Evolutionary conservation across 2,329 filamentous ascomycete species (phyloP), one percentile per base, ranked within the genome.

Genomic region (Microascus cirrosus): DNA sequence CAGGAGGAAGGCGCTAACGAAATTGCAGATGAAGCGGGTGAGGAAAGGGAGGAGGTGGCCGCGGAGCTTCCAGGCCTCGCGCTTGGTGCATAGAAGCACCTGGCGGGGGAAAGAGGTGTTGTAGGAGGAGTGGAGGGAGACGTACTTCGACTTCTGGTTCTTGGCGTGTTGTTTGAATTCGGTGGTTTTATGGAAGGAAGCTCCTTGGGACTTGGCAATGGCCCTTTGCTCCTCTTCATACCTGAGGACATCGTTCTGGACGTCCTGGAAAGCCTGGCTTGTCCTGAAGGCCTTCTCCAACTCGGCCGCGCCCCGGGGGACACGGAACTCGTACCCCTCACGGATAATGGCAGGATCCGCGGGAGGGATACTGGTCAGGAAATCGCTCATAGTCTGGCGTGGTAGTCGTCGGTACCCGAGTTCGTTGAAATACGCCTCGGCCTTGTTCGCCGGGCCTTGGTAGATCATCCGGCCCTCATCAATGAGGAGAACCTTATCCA

Each of bases 401-500:
- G 83, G 78, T 0, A 87, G 86, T 64, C 86, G 89, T 15, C 81
- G 75, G 63, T 90, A 92, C 0, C 89, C 89, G 36, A 91, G 74
- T 18, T 80, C 72, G 54, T 84, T 70, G 62, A 92, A 91, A 66
- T 88, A 92, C 28, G 76, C 69, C 65, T 82, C 87, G 0, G 87
- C 88, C 1, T 80, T 72, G 3, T 80, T 76, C 0, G 81, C 77
- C 0, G 76, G 76, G 2, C 89, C 89, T 63, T 84, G 92, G 71
- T 83, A 92, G 22, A 90, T 54, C 36, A 52, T 54, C 2, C 48
- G 50, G 36, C 58, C 58, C 22, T 51, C 18, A 18, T 61, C 57
- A 25, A 61, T 59, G 11, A 61, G 48, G 13, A 60, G 15, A 11
- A 59, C 48, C 35, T 60, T 60, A 20, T 61, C 60, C 35, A 61